These are phyloP conservation scores for Xanthoconium stramineum DNA, from an alignment of 768 basidiomycete genomes.

Conservation along the genomic window DNA sequence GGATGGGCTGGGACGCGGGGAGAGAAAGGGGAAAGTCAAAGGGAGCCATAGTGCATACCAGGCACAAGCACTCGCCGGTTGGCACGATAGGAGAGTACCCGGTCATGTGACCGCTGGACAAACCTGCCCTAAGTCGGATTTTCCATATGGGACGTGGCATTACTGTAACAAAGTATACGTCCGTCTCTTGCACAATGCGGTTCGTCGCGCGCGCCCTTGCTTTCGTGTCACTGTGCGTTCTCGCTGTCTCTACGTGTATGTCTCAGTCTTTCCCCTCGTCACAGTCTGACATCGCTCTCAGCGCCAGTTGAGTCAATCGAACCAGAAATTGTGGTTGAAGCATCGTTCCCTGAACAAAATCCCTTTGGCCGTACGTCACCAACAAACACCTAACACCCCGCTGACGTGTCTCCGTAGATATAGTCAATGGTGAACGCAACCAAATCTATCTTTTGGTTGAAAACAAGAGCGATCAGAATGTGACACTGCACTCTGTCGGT, in stretches of 20 bases:
- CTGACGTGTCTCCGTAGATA: slow-evolving; percentile 45
- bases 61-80: background rate
- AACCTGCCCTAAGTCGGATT: slow-evolving; percentile 27
- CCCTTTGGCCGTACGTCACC: slow-evolving; percentile 67
- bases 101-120: slow-evolving; percentile 15
- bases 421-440: slow-evolving; percentile 84
- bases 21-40: slow-evolving; percentile 40
- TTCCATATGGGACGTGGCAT: slow-evolving; percentile 28
- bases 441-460: slow-evolving; percentile 61
- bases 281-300: slow-evolving; percentile 8
- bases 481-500: slow-evolving; percentile 61
- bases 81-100: background rate
- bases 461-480: slow-evolving; percentile 71
- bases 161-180: background rate
- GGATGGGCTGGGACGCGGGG: slow-evolving; percentile 47
- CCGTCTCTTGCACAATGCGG: slow-evolving; percentile 29
- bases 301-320: slow-evolving; percentile 36
- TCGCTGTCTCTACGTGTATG: slow-evolving; percentile 32
- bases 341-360: slow-evolving; percentile 68
- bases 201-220: slow-evolving; percentile 28
- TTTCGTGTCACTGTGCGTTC: slow-evolving; percentile 27
- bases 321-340: slow-evolving; percentile 52
- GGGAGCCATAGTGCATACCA: slow-evolving; percentile 2
- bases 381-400: slow-evolving; percentile 1
- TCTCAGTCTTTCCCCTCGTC: background rate